Evolutionary conservation across 306 rosid species (phyloP).

Genomic region (Corylus avellana): DNA sequence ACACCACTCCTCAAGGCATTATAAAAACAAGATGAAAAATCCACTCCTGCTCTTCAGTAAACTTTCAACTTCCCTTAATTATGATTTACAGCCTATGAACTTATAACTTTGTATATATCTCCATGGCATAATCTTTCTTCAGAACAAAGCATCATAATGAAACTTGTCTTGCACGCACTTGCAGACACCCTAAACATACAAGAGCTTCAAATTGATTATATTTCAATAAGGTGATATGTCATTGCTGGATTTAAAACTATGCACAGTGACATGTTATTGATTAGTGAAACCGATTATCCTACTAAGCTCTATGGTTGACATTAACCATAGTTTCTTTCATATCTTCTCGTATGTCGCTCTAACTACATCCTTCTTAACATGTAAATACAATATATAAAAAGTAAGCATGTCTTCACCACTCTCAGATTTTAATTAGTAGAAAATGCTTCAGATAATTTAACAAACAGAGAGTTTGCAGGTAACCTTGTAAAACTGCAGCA

Average conservation of each 20-base stretch:
- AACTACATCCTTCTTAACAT: neutral
- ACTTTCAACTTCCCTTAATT: neutral
- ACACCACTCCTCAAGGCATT: no score
- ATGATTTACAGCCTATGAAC: no score
- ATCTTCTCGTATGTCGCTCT: neutral
- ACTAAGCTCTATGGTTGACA: neutral
- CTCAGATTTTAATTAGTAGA: neutral
- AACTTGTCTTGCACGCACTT: neutral
- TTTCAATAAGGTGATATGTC: neutral
- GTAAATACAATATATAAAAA: neutral
- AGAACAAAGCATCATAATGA: neutral
- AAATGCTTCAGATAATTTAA: neutral
- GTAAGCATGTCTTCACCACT: neutral
- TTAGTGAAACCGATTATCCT: neutral
- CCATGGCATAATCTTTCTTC: neutral
- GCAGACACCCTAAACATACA: neutral
- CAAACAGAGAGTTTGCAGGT: no score
- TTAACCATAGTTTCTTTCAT: neutral
- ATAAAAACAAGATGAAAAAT: no score
- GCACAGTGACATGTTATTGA: neutral
- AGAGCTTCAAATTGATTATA: neutral
- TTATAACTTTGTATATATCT: neutral
- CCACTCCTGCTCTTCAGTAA: neutral
- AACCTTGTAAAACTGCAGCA: neutral
- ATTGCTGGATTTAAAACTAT: neutral